phyloP scores from a whole-genome alignment of 2,329 filamentous ascomycete genomes.

The Colletotrichum tofieldiae region DNA sequence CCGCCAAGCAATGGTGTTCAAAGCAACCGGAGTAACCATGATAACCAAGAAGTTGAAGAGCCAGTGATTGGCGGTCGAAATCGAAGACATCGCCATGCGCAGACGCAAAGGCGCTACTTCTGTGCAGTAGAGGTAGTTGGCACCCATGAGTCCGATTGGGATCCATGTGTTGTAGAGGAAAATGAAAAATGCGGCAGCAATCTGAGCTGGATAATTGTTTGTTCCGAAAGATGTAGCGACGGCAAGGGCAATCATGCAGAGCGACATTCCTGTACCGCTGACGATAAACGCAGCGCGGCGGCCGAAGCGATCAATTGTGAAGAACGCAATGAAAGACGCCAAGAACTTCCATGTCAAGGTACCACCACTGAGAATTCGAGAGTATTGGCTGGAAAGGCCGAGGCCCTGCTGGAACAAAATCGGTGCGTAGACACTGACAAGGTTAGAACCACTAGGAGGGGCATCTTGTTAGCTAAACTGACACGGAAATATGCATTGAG shows the following conservation, averaged over 20 bases:
- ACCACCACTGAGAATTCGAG: constrained; percentile 60
- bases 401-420: constrained; percentile 59
- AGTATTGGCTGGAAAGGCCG: constrained; percentile 53
- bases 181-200: constrained; percentile 69
- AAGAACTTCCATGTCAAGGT: constrained; percentile 71
- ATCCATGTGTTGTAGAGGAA: constrained; percentile 75
- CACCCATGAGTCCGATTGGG: constrained; percentile 71
- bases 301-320: constrained; percentile 66
- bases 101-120: constrained; percentile 69
- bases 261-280: constrained; percentile 66
- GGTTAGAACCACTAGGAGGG: constrained; percentile 57
- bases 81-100: constrained; percentile 68
- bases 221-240: constrained; percentile 65
- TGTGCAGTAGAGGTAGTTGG: constrained; percentile 73
- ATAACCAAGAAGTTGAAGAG: constrained; percentile 63
- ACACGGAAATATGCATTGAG: fast-evolving
- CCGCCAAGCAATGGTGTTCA: constrained; percentile 65
- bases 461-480: not conserved
- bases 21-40: constrained; percentile 62
- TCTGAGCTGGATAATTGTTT: constrained; percentile 62
- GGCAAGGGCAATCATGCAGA: constrained; percentile 69
- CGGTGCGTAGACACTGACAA: constrained; percentile 64
- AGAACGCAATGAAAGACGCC: constrained; percentile 64
- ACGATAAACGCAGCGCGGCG: constrained; percentile 67
- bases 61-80: constrained; percentile 70